Evolutionary conservation across 2,329 filamentous ascomycete species (phyloP).

Genomic region (Aspergillus awamori): DNA sequence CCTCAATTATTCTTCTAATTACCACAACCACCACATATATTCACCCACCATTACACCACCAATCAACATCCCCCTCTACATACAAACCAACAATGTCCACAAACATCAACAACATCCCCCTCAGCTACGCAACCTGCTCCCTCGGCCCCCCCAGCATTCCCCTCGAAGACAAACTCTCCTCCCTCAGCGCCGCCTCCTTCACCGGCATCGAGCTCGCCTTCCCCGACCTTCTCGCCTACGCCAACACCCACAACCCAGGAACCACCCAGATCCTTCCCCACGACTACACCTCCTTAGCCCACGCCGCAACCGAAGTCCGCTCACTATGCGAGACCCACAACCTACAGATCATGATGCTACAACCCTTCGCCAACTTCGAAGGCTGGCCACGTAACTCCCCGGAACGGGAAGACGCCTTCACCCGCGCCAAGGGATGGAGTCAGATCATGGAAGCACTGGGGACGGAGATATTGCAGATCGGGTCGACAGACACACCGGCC

Average conservation of each 20-base stretch:
- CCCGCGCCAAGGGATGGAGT: conserved; percentile 67
- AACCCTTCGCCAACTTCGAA: conserved; percentile 77
- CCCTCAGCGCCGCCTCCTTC: conserved; percentile 51
- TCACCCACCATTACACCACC: no score
- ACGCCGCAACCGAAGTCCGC: conserved; percentile 58
- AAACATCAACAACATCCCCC: conserved; percentile 28
- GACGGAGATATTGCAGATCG: conserved; percentile 71
- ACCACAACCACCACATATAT: background rate
- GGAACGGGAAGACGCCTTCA: conserved; percentile 65
- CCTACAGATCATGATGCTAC: conserved; percentile 69
- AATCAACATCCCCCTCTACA: background rate
- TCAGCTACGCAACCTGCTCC: conserved; percentile 48
- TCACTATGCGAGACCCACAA: conserved; percentile 57
- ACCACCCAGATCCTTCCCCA: conserved; percentile 53
- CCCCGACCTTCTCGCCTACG: conserved; percentile 70
- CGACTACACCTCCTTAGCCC: conserved; percentile 62
- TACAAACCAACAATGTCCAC: background rate
- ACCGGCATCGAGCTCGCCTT: conserved; percentile 73
- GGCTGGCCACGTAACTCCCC: conserved; percentile 65
- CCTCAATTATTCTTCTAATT: background rate
- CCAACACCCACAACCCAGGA: conserved; percentile 52
- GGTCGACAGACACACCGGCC: conserved; percentile 64
- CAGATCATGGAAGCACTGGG: conserved; percentile 70
- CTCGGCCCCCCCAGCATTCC: conserved; percentile 42
- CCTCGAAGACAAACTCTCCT: conserved; percentile 43